Percentiles rank a stretch among this genome's conserved stretches.
Conservation (phyloP, 2,329 filamentous ascomycete genomes). For the Fusarium illudens region DNA sequence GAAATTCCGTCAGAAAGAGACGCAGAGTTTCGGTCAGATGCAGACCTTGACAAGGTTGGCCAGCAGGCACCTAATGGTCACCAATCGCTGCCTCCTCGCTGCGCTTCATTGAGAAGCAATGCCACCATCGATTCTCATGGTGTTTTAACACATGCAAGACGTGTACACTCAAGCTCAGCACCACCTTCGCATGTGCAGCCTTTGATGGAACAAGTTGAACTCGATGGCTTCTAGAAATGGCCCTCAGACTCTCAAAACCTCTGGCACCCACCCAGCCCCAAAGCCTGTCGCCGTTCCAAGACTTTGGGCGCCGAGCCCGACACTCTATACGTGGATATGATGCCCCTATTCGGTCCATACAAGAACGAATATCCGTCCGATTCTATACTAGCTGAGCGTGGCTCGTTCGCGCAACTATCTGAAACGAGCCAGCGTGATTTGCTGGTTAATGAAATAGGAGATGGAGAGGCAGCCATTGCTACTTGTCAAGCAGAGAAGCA, state of each 20-base stretch:
- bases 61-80: not conserved
- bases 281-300: slow-evolving; percentile 6
- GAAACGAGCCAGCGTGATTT: slow-evolving; percentile 40
- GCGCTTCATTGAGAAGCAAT: not conserved
- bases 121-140: not conserved
- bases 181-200: slow-evolving; percentile 2
- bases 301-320: not conserved
- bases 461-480: not conserved
- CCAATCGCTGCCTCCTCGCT: not conserved
- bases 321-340: not conserved
- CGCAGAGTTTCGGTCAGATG: not conserved
- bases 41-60: not conserved
- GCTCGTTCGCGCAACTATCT: slow-evolving; percentile 43
- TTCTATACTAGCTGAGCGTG: slow-evolving; percentile 35
- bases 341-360: not conserved
- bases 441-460: slow-evolving; percentile 19
- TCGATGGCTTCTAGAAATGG: slow-evolving; percentile 12
- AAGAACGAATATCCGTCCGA: not conserved
- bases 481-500: not conserved
- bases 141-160: not conserved
- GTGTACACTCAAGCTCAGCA: slow-evolving; percentile 6
- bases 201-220: not conserved
- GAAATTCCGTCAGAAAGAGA: not conserved
- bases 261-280: not conserved
- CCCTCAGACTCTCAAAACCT: not conserved